Conservation (phyloP, 2,329 filamentous ascomycete species). For the Colletotrichum tropicale region DNA sequence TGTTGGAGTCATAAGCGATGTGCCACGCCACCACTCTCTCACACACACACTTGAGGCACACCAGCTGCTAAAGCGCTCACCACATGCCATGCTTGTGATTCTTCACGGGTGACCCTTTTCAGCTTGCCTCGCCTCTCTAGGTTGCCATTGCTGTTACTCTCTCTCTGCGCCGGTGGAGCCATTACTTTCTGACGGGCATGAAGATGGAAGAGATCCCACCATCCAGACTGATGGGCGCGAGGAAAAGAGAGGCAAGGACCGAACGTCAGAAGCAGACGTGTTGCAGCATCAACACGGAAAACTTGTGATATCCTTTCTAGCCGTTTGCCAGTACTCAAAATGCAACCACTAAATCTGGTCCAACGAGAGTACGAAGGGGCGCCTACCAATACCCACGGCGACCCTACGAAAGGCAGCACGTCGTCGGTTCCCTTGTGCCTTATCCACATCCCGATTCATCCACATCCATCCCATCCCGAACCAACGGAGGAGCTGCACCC, state of each 20-base stretch:
- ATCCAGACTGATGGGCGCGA: neutral
- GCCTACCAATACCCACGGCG: neutral
- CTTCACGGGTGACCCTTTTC: neutral
- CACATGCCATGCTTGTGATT: constrained; percentile 10
- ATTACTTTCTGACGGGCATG: neutral
- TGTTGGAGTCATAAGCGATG: neutral
- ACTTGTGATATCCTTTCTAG: neutral
- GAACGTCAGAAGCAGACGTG: neutral
- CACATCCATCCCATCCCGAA: constrained; percentile 5
- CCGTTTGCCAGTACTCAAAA: neutral
- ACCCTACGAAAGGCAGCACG: neutral
- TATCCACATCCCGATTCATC: constrained; percentile 10
- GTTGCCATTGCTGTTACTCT: neutral
- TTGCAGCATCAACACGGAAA: neutral
- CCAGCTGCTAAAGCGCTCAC: neutral
- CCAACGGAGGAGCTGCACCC: neutral
- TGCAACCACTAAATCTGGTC: neutral
- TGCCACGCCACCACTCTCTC: neutral
- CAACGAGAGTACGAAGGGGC: neutral
- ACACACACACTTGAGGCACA: neutral
- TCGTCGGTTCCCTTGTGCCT: neutral
- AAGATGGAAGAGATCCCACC: neutral
- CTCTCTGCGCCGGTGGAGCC: neutral
- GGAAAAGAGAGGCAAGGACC: neutral
- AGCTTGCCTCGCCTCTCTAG: neutral